These are phyloP conservation scores for Yamadazyma sp. DNA, from an alignment of 805 yeast species.

Conservation along the genomic window DNA sequence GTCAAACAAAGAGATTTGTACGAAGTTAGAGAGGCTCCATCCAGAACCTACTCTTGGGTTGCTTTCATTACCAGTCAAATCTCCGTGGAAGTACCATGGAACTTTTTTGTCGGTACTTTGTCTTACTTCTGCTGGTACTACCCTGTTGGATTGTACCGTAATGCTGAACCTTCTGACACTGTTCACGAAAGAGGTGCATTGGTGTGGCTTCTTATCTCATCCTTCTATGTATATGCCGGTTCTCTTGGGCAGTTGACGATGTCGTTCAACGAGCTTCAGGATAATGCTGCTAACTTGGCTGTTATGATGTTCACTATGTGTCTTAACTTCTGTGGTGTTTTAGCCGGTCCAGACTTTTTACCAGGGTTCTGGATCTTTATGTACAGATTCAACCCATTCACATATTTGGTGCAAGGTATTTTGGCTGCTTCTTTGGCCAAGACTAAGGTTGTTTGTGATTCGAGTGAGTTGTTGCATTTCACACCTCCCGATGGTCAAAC, in stretches of 20 bases:
- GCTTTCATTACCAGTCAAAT: slow-evolving; percentile 43
- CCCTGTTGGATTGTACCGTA: slow-evolving; percentile 49
- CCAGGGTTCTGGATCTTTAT: slow-evolving; percentile 62
- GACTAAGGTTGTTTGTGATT: slow-evolving; percentile 37
- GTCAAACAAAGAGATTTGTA: slow-evolving; percentile 43
- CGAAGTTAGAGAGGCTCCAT: slow-evolving; percentile 47
- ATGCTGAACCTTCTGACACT: slow-evolving; percentile 48
- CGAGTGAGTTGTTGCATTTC: slow-evolving; percentile 22
- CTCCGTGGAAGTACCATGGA: slow-evolving; percentile 49
- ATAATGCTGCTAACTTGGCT: slow-evolving; percentile 35
- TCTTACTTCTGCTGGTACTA: slow-evolving; percentile 55
- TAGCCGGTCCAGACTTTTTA: slow-evolving; percentile 27
- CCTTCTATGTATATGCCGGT: slow-evolving; percentile 27
- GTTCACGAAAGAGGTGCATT: slow-evolving; percentile 54
- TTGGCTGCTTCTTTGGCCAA: slow-evolving; percentile 31
- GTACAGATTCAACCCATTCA: slow-evolving; percentile 68
- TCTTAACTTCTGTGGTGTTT: slow-evolving; percentile 39
- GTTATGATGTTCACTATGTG: slow-evolving; percentile 31
- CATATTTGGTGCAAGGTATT: slow-evolving; percentile 63
- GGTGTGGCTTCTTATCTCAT: slow-evolving; percentile 27
- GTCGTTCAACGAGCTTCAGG: slow-evolving; percentile 27
- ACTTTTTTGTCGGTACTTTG: slow-evolving; percentile 42
- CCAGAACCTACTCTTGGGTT: slow-evolving; percentile 45
- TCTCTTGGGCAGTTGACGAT: slow-evolving; percentile 27
- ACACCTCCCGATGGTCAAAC: slow-evolving; percentile 26